Conservation (phyloP, 2,329 filamentous ascomycete species). For the Hymenoscyphus infarciens region DNA sequence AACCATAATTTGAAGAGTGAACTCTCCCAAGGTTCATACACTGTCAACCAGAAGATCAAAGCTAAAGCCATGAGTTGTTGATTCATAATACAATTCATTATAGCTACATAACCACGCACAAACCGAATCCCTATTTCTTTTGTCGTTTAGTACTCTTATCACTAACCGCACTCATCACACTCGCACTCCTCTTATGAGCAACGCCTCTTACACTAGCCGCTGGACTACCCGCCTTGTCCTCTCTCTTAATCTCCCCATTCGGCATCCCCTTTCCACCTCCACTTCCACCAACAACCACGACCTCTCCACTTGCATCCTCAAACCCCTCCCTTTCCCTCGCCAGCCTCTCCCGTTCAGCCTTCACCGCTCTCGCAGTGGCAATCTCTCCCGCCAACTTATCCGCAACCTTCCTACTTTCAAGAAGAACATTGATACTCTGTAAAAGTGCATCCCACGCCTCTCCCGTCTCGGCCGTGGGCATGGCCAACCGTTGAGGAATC, state of each 20-base stretch:
- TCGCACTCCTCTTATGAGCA: constrained; percentile 76
- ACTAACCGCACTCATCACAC: constrained; percentile 68
- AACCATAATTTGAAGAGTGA: too few relatives aligned
- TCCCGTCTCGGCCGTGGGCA: constrained; percentile 71
- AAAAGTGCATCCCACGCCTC: constrained; percentile 69
- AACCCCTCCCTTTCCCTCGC: constrained; percentile 26
- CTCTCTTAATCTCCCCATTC: constrained; percentile 41
- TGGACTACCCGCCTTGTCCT: constrained; percentile 46
- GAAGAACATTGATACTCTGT: constrained; percentile 60
- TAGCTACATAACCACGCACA: not conserved
- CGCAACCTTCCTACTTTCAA: constrained; percentile 69
- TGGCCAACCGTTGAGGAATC: constrained; percentile 64
- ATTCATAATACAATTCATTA: not conserved
- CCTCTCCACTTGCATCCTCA: not conserved
- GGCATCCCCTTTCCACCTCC: constrained; percentile 58
- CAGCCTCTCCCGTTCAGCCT: constrained; percentile 39
- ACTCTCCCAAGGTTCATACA: too few relatives aligned
- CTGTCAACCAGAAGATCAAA: too few relatives aligned
- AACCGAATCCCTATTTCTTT: constrained; percentile 37
- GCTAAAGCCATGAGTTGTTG: too few relatives aligned
- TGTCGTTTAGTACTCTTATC: constrained; percentile 54
- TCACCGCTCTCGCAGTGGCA: constrained; percentile 55
- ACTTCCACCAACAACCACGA: not conserved
- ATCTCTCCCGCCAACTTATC: constrained; percentile 76
- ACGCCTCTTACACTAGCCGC: constrained; percentile 66